phyloP scores from a whole-genome alignment of 371 early-diverging fungal genomes.

The Choanephora cucurbitarum region DNA sequence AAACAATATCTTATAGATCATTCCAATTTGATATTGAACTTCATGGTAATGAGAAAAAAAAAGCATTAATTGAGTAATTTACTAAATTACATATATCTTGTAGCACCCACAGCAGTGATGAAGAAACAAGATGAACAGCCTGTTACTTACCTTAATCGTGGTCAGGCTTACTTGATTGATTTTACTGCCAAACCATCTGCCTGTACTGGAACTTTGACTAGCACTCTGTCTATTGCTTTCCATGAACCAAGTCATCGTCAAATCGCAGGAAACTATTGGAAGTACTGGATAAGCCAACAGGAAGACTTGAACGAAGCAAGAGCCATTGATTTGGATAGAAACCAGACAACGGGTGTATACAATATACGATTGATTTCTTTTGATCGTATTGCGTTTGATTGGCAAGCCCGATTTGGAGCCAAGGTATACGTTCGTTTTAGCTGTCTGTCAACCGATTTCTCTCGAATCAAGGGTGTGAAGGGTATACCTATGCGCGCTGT shows the following conservation, averaged over 20 bases:
- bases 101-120: constrained; percentile 42
- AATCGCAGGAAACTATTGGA: constrained; percentile 72
- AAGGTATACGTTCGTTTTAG: constrained; percentile 75
- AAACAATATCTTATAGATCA: no score
- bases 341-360: constrained; percentile 45
- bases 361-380: constrained; percentile 62
- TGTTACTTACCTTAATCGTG: constrained; percentile 68
- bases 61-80: no score
- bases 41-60: constrained; percentile 16
- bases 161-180: constrained; percentile 58
- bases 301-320: constrained; percentile 59
- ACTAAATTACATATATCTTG: not conserved
- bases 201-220: constrained; percentile 49
- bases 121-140: constrained; percentile 42
- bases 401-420: constrained; percentile 72
- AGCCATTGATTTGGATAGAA: constrained; percentile 60
- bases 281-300: constrained; percentile 80
- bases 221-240: constrained; percentile 69
- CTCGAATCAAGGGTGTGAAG: constrained; percentile 83
- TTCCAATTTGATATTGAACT: constrained; percentile 24
- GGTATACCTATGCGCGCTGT: constrained; percentile 72
- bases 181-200: constrained; percentile 35
- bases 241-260: constrained; percentile 74
- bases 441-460: constrained; percentile 83
- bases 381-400: constrained; percentile 75